Conservation (phyloP, 2,329 filamentous ascomycete species). For the Chrysosporium keratinophilum region DNA sequence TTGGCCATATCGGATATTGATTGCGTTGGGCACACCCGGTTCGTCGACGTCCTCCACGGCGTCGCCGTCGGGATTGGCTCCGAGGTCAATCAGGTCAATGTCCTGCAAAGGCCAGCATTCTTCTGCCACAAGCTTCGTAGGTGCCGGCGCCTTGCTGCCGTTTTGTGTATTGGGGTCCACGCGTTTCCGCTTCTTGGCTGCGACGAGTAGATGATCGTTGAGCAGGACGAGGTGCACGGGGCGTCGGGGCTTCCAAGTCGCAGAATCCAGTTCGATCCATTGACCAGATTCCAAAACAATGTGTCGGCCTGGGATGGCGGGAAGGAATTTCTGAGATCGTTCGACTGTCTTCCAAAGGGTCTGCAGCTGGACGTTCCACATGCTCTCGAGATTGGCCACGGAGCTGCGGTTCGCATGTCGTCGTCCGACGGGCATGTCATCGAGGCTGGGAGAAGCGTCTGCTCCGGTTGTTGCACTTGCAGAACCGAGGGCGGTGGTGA, state of each 20-base stretch:
- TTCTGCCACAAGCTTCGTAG: constrained; percentile 77
- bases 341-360: constrained; percentile 95
- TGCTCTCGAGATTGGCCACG: constrained; percentile 61
- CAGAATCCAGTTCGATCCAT: constrained; percentile 95
- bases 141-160: constrained; percentile 35
- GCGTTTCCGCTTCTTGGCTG: constrained; percentile 85
- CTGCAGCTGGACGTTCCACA: constrained; percentile 60
- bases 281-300: constrained; percentile 84
- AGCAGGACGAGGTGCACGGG: constrained; percentile 85
- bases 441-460: constrained; percentile 40
- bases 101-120: constrained; percentile 90
- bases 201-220: constrained; percentile 88
- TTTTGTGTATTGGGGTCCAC: constrained; percentile 50
- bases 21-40: constrained; percentile 63
- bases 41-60: constrained; percentile 39
- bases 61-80: constrained; percentile 36
- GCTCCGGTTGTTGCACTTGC: constrained; percentile 40
- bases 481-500: constrained; percentile 58
- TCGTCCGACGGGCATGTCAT: constrained; percentile 42
- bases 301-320: constrained; percentile 80
- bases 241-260: constrained; percentile 86
- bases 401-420: constrained; percentile 74
- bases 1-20: constrained; percentile 79
- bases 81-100: constrained; percentile 84
- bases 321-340: constrained; percentile 91